These are phyloP conservation scores for Parafenestella ontariensis DNA, from an alignment of 2,329 filamentous ascomycete genomes.

Conservation along the genomic window DNA sequence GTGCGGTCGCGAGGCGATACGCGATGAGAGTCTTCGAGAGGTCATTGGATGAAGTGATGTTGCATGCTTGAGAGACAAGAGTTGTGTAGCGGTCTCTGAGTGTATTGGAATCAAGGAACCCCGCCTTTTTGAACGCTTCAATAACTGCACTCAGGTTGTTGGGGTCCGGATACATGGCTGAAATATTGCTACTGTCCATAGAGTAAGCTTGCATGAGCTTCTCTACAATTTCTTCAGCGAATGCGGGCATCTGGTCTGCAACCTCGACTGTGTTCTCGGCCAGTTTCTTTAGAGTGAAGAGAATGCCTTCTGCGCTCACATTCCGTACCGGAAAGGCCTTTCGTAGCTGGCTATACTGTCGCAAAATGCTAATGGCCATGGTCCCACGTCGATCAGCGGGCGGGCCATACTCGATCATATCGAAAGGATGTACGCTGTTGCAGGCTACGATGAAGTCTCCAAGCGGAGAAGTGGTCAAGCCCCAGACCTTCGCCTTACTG, in stretches of 20 bases:
- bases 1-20: slow-evolving; percentile 34
- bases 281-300: slow-evolving; percentile 45
- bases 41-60: slow-evolving; percentile 17
- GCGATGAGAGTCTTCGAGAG: slow-evolving; percentile 39
- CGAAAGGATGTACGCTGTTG: slow-evolving; percentile 62
- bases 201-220: slow-evolving; percentile 30
- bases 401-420: slow-evolving; percentile 64
- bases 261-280: slow-evolving; percentile 40
- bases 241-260: slow-evolving; percentile 26
- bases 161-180: background rate
- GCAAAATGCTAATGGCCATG: slow-evolving; percentile 41
- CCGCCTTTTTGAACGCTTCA: slow-evolving; percentile 25
- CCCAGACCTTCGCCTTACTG: slow-evolving; percentile 61
- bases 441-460: slow-evolving; percentile 58
- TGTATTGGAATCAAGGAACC: slow-evolving; percentile 35
- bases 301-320: slow-evolving; percentile 41
- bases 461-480: slow-evolving; percentile 57
- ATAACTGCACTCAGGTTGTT: slow-evolving; percentile 16
- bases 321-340: slow-evolving; percentile 25
- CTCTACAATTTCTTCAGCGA: slow-evolving; percentile 26
- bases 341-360: slow-evolving; percentile 21
- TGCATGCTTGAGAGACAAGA: slow-evolving; percentile 38
- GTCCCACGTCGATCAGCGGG: slow-evolving; percentile 54
- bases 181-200: background rate
- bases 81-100: slow-evolving; percentile 42